Evolutionary conservation across 192 early-diverging fungal genomes (phyloP).

Genomic region (Backusella morwellensis): DNA sequence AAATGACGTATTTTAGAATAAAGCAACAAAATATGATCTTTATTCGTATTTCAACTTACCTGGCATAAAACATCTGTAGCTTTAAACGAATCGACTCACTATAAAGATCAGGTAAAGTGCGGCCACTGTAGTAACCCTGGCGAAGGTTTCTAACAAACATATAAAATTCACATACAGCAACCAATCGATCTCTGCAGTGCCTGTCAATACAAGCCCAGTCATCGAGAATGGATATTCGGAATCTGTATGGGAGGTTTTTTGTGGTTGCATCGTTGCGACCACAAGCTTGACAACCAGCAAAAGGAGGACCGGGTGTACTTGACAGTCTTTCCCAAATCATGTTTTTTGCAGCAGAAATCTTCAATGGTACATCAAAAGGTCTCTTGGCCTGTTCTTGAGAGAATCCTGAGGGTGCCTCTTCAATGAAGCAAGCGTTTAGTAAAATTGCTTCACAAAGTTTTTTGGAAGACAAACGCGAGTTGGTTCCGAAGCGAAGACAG

Average conservation of each 20-base stretch:
- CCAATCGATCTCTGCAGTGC: slow-evolving; percentile 88
- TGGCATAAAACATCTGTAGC: slow-evolving; percentile 86
- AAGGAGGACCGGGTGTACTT: slow-evolving; percentile 23
- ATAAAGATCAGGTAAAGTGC: slow-evolving; percentile 78
- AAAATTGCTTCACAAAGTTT: slow-evolving; percentile 88
- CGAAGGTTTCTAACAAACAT: slow-evolving; percentile 87
- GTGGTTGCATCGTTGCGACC: slow-evolving; percentile 40
- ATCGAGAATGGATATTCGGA: slow-evolving; percentile 63
- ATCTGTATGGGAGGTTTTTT: slow-evolving; percentile 53
- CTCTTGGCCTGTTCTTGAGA: slow-evolving; percentile 43
- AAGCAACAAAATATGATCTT: background rate
- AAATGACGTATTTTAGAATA: background rate
- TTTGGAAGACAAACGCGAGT: slow-evolving; percentile 80
- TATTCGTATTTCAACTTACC: slow-evolving; percentile 6
- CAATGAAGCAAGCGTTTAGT: slow-evolving; percentile 82
- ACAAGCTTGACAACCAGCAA: slow-evolving; percentile 52
- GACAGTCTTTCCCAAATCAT: slow-evolving; percentile 53
- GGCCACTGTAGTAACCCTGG: slow-evolving; percentile 78
- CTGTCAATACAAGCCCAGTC: slow-evolving; percentile 78
- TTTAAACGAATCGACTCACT: slow-evolving; percentile 78
- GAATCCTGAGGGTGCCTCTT: slow-evolving; percentile 64
- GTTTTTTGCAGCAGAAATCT: slow-evolving; percentile 48
- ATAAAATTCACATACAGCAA: slow-evolving; percentile 93
- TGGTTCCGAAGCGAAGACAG: slow-evolving; percentile 90
- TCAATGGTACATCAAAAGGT: slow-evolving; percentile 41